Conservation (phyloP, 2,329 filamentous ascomycete genomes). For the Fusarium foetens region DNA sequence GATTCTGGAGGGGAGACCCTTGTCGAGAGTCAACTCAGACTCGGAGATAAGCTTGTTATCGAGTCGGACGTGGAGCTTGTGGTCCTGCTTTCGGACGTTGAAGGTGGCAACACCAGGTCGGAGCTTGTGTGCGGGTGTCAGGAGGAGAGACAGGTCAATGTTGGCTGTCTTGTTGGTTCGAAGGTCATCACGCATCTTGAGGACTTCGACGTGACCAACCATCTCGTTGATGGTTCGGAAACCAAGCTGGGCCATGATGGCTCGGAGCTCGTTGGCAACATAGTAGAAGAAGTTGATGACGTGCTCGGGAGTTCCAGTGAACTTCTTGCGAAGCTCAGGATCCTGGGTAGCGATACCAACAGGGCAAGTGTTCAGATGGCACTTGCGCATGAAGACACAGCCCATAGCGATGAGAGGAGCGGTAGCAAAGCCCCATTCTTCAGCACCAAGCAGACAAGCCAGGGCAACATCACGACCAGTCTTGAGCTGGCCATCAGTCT, state of each 20-base stretch:
- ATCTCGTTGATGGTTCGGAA: conserved; percentile 97
- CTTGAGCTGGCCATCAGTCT: conserved; percentile 93
- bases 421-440: conserved; percentile 97
- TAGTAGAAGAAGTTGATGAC: conserved; percentile 99
- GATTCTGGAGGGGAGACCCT: conserved; percentile 90
- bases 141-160: conserved; percentile 90
- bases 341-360: conserved; percentile 97
- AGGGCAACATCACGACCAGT: conserved; percentile 95
- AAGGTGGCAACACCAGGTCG: conserved; percentile 95
- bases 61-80: conserved; percentile 89
- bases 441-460: conserved; percentile 93
- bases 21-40: conserved; percentile 92
- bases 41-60: conserved; percentile 98
- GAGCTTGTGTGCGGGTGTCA: conserved; percentile 95
- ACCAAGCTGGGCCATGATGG: conserved; percentile 95
- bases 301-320: conserved; percentile 90
- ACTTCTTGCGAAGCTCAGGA: conserved; percentile 93
- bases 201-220: conserved; percentile 89
- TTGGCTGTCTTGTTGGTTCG: conserved; percentile 90
- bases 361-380: conserved; percentile 79
- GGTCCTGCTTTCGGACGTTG: conserved; percentile 97
- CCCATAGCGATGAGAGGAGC: conserved; percentile 96
- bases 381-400: conserved; percentile 93
- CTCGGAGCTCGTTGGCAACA: conserved; percentile 92
- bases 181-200: conserved; percentile 89